Percentiles rank a stretch among this genome's conserved stretches.
Conservation (phyloP, 2,329 filamentous ascomycete species). For the Hypoxylon sp. region DNA sequence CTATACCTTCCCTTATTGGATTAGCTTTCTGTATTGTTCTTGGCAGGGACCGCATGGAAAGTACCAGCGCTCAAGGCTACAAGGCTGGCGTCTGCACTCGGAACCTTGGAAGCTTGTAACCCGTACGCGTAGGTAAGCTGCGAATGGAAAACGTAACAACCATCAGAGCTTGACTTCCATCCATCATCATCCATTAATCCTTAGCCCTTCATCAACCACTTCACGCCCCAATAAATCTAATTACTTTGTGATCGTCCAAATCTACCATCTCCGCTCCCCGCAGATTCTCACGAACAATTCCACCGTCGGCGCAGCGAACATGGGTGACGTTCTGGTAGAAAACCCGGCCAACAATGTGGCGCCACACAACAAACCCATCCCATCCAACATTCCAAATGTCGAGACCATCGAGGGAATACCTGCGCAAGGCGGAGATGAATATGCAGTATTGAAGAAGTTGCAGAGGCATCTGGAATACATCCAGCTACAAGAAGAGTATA, state of each 20-base stretch:
- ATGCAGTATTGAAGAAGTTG: slow-evolving; percentile 94
- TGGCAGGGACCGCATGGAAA: slow-evolving; percentile 16
- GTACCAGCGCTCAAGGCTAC: slow-evolving; percentile 45
- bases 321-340: slow-evolving; percentile 91
- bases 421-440: slow-evolving; percentile 88
- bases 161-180: slow-evolving; percentile 18
- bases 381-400: slow-evolving; percentile 87
- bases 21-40: slow-evolving; percentile 9
- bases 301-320: slow-evolving; percentile 57
- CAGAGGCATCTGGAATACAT: slow-evolving; percentile 98
- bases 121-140: slow-evolving; percentile 26
- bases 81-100: slow-evolving; percentile 49
- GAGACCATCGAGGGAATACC: slow-evolving; percentile 88
- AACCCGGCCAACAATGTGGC: slow-evolving; percentile 79
- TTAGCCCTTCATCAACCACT: slow-evolving; percentile 15
- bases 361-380: slow-evolving; percentile 83
- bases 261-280: background rate
- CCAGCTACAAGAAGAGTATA: slow-evolving; percentile 98
- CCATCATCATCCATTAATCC: slow-evolving; percentile 18
- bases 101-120: slow-evolving; percentile 22
- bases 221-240: slow-evolving; percentile 1
- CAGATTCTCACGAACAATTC: background rate
- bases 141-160: slow-evolving; percentile 27
- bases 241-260: background rate
- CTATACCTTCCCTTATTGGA: slow-evolving; percentile 28